Base-by-base conservation (phyloP, 106 monocot species). In the Chionographis japonica region DNA sequence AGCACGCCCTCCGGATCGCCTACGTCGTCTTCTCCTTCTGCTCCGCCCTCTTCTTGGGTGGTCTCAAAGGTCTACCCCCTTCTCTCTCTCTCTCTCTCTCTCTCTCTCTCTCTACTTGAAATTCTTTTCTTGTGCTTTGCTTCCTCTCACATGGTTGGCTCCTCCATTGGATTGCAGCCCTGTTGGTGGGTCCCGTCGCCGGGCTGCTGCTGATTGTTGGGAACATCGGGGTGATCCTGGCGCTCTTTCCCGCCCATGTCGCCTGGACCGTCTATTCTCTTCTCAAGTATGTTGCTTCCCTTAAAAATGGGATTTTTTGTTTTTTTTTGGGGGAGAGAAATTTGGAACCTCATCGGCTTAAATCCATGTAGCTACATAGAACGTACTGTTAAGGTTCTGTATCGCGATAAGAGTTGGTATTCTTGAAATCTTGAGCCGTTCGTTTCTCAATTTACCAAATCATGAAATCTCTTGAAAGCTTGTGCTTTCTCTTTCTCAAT, bases 181-280 rank as follows among this genome's bases (percentile, higher is more conserved):
- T 86, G 66, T 9, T 91, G 57, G 88, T 95, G 17, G 95, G 95
- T 2, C 95, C 95, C 7, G 52, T 95, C 1, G 88, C 95, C 10
- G 95, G 83, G 40, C 40, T 80, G 63, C 57, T 95, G 37, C 66
- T 95, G 66, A 84, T 95, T 3, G 5, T 84, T 8, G 95, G 95
- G 35, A 95, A 89, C 63, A 46, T 86, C 50, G 95, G 85, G 56
- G 88, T 95, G 40, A 70, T 91, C 14, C 51, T 95, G 1, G 80
- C 66, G 15, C 73, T 95, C 43, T 86, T 84, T 37, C 95, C 95
- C 17, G 88, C 84, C 52, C 95, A 95, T 76, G 83, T 95, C 2
- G 83, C 57, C 39, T 95, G 95, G 91, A 84, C 84, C 1, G 73
- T 89, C 17, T 84, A 86, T 51, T 81, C 91, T n/a, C 68, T 91